phyloP scores from a whole-genome alignment of 768 basidiomycete genomes.

The Tremella yokohamensis region DNA sequence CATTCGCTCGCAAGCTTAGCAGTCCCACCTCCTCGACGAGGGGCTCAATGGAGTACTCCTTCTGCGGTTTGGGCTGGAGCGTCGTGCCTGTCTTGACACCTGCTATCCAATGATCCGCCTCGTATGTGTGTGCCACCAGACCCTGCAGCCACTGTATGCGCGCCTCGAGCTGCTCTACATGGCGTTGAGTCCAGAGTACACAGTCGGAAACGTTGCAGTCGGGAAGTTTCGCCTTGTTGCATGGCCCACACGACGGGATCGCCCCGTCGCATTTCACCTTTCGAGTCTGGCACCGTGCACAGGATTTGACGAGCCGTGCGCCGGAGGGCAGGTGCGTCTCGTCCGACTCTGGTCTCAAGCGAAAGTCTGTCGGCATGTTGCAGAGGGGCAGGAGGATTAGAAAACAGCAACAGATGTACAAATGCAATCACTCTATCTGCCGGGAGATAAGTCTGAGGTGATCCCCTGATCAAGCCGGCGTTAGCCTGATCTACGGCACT shows the following conservation, averaged over 20 bases:
- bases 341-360: too few species aligned
- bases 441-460: too few species aligned
- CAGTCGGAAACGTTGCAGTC: conserved; percentile 7
- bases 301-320: conserved; percentile 6
- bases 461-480: too few species aligned
- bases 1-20: conserved; percentile 3
- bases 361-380: too few species aligned
- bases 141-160: conserved; percentile 8
- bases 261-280: conserved; percentile 13
- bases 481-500: too few species aligned
- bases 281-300: conserved; percentile 3
- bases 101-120: background rate
- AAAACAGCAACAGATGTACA: too few species aligned
- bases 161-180: conserved; percentile 7
- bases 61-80: background rate
- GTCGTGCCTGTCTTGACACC: conserved; percentile 9
- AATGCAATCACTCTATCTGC: too few species aligned
- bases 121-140: conserved; percentile 5
- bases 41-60: background rate
- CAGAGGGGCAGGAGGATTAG: too few species aligned
- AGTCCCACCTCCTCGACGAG: conserved; percentile 11
- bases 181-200: conserved; percentile 6
- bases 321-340: background rate
- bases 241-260: conserved; percentile 4
- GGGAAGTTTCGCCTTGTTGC: background rate